A percentile compares a stretch with the other conserved stretches of the same genome.
Conservation (phyloP, 768 basidiomycete species). For the Cyclocybe aegerita region DNA sequence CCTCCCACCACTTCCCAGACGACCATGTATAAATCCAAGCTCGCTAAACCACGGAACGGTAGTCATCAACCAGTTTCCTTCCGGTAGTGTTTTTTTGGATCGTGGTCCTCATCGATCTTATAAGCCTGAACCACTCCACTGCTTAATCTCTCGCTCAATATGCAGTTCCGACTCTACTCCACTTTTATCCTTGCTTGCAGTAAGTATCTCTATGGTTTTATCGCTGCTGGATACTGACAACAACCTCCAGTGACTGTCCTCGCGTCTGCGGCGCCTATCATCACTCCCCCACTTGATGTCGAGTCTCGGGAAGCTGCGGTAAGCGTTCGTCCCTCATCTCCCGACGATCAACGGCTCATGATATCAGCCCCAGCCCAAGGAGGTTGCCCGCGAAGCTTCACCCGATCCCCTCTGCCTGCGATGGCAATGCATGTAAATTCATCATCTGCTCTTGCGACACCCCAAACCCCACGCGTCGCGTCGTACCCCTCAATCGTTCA, state of each 20-base stretch:
- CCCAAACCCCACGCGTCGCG: background rate
- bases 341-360: background rate
- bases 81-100: background rate
- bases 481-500: background rate
- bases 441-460: background rate
- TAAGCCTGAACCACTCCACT: slow-evolving; percentile 4
- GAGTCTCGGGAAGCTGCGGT: slow-evolving; percentile 15
- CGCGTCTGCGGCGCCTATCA: slow-evolving; percentile 27
- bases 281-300: slow-evolving; percentile 18
- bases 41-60: too few relatives aligned
- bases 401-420: slow-evolving; percentile 15
- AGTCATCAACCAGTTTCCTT: background rate
- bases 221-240: background rate
- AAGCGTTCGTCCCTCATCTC: slow-evolving; percentile 1
- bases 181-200: slow-evolving; percentile 26
- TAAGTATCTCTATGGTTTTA: slow-evolving; percentile 13
- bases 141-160: slow-evolving; percentile 11
- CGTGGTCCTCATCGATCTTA: slow-evolving; percentile 1
- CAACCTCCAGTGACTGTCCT: slow-evolving; percentile 15
- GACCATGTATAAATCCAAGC: too few relatives aligned
- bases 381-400: slow-evolving; percentile 19
- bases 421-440: slow-evolving; percentile 16
- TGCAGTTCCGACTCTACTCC: slow-evolving; percentile 27
- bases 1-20: too few relatives aligned
- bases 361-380: background rate